Conservation (phyloP, 2,329 filamentous ascomycete genomes). For the Penicillium capsulatum region DNA sequence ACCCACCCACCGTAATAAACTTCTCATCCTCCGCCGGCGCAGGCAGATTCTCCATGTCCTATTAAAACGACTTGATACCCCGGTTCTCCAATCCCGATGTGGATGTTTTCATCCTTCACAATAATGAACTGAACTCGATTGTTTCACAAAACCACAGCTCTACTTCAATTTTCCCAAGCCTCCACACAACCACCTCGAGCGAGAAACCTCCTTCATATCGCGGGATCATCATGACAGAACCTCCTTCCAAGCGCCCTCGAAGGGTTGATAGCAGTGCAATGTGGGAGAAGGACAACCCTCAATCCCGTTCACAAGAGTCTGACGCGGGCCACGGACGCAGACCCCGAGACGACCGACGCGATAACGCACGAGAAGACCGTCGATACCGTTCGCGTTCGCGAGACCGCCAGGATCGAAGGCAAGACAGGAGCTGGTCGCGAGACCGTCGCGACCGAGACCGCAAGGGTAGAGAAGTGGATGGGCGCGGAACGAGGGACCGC, state of each 20-base stretch:
- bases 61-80: no score
- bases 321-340: constrained; percentile 37
- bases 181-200: no score
- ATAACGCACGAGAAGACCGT: constrained; percentile 38
- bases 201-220: constrained; percentile 4
- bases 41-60: no score
- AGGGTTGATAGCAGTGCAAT: constrained; percentile 57
- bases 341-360: constrained; percentile 38
- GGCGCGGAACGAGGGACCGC: constrained; percentile 37
- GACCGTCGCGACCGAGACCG: constrained; percentile 38
- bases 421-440: constrained; percentile 44
- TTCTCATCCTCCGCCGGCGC: no score
- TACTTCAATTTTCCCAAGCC: no score
- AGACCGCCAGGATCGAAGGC: constrained; percentile 39
- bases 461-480: constrained; percentile 35
- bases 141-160: no score
- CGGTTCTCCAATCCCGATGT: no score
- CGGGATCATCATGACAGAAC: constrained; percentile 47
- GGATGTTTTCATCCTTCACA: no score
- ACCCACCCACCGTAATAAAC: no score
- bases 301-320: constrained; percentile 25
- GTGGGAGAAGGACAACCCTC: constrained; percentile 51
- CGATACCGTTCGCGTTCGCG: constrained; percentile 39
- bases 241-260: constrained; percentile 50
- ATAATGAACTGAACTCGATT: no score